These are phyloP conservation scores for Malus orientalis DNA, from an alignment of 306 rosid genomes.

Conservation along the genomic window DNA sequence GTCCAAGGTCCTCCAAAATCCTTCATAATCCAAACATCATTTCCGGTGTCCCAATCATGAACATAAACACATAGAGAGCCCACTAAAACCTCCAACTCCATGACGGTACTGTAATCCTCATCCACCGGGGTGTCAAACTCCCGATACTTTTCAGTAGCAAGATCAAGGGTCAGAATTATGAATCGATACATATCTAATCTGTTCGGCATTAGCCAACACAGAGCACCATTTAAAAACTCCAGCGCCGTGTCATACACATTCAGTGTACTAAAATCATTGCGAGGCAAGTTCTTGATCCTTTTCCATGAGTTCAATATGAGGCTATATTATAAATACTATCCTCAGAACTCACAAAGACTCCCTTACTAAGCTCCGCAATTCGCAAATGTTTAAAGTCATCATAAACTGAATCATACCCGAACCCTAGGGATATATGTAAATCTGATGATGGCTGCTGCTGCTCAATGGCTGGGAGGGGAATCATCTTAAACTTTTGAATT, in stretches of 20 bases:
- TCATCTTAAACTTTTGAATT: background rate
- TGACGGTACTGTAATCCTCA: rapidly evolving
- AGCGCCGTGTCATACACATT: no score
- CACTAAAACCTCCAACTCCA: background rate
- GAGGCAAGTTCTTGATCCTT: background rate
- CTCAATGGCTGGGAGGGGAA: background rate
- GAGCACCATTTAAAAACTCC: background rate
- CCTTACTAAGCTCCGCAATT: background rate
- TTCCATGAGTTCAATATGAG: background rate
- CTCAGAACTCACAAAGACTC: background rate
- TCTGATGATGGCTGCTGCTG: no score
- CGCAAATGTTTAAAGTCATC: background rate
- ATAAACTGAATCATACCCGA: background rate
- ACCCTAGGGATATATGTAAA: rapidly evolving
- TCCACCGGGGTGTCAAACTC: background rate
- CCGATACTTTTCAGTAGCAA: background rate
- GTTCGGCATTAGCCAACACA: background rate
- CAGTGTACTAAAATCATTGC: background rate
- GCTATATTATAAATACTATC: background rate
- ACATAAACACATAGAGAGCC: background rate
- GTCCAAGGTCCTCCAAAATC: conserved; percentile 1
- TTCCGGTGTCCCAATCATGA: background rate
- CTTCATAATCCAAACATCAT: background rate
- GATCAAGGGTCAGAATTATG: background rate
- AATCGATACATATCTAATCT: background rate